Percentiles rank a stretch among this genome's conserved stretches.
Evolutionary conservation across 768 basidiomycete species (phyloP).

Genomic region (Podaxis rugospora): DNA sequence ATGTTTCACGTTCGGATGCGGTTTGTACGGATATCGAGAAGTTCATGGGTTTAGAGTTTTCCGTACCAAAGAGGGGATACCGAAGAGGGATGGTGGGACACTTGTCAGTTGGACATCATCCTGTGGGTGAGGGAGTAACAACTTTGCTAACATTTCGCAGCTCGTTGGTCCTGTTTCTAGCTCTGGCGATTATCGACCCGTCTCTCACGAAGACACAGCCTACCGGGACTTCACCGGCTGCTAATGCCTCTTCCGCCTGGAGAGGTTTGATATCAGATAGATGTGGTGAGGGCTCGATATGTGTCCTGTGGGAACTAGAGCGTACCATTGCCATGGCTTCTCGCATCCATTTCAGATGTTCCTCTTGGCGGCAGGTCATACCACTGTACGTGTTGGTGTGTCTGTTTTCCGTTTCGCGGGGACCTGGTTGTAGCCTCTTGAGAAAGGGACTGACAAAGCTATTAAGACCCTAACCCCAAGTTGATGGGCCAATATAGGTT

Average conservation of each 20-base stretch:
- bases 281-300: conserved; percentile 4
- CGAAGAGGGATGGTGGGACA: not conserved
- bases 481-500: not conserved
- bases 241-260: conserved; percentile 83
- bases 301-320: conserved; percentile 8
- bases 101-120: not conserved
- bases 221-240: conserved; percentile 87
- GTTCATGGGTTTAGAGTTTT: not conserved
- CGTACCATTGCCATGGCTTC: conserved; percentile 80
- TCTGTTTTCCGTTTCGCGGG: not conserved
- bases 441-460: not conserved
- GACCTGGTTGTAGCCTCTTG: not conserved
- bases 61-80: not conserved
- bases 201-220: conserved; percentile 93
- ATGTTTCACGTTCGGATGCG: not conserved
- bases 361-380: conserved; percentile 16
- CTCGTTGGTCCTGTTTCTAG: conserved; percentile 92
- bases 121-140: conserved; percentile 2
- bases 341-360: conserved; percentile 67
- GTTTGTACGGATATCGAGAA: not conserved
- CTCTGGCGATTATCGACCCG: conserved; percentile 72
- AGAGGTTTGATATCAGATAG: not conserved
- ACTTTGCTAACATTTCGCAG: conserved; percentile 69
- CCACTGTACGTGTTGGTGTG: not conserved
- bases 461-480: not conserved